Conservation (phyloP, 2,329 filamentous ascomycete species). For the Stemphylium lycopersici region DNA sequence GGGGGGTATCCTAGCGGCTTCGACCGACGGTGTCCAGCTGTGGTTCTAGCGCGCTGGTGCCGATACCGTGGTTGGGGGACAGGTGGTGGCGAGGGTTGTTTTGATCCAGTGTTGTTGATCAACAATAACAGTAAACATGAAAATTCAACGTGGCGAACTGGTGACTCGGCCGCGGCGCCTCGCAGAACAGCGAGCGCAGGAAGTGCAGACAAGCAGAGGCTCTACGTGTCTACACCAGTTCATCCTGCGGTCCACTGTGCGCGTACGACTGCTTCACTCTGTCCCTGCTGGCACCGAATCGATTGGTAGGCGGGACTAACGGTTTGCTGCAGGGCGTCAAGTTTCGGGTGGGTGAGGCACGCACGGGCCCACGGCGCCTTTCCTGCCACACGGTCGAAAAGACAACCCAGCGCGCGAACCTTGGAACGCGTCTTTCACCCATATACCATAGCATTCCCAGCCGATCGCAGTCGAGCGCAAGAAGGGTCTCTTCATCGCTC, state of each 20-base stretch:
- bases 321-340: slow-evolving; percentile 21
- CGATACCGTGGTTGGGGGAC: slow-evolving; percentile 9
- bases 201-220: background rate
- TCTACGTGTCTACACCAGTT: background rate
- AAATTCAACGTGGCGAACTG: background rate
- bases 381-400: slow-evolving; percentile 27
- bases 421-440: slow-evolving; percentile 27
- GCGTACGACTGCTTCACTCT: slow-evolving; percentile 23
- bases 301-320: slow-evolving; percentile 29
- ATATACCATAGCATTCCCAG: slow-evolving; percentile 30
- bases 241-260: background rate
- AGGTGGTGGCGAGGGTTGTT: slow-evolving; percentile 12
- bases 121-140: slow-evolving; percentile 16
- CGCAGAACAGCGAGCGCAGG: slow-evolving; percentile 6
- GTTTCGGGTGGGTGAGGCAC: slow-evolving; percentile 8
- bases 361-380: slow-evolving; percentile 13
- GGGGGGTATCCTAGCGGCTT: slow-evolving; percentile 16
- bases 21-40: slow-evolving; percentile 3
- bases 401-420: slow-evolving; percentile 22
- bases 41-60: slow-evolving; percentile 17
- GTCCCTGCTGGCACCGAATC: slow-evolving; percentile 10
- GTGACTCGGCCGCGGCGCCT: slow-evolving; percentile 11
- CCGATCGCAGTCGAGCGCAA: slow-evolving; percentile 33
- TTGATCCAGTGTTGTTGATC: slow-evolving; percentile 12
- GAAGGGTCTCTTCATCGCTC: slow-evolving; percentile 34